Base-by-base conservation (phyloP, 257 asterid species). In the Primulina huaijiensis region DNA sequence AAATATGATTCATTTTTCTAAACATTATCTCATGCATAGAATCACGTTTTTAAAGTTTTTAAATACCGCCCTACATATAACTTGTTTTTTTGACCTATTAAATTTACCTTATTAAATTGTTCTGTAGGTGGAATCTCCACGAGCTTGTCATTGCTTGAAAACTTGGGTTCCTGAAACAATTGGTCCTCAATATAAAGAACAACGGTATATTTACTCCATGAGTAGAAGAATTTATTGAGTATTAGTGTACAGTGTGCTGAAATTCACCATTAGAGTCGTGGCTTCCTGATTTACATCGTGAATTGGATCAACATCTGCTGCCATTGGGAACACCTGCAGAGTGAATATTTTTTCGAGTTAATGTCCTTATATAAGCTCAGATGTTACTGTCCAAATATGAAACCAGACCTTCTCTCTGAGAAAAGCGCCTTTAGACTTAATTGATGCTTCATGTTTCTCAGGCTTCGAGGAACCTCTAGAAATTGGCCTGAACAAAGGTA, bases 81-180 rank as follows among this genome's bases (percentile, higher is more conserved):
- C 14, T 43, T 40, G 52, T 2, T 4, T 43, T 43, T 43, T 43
- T 12, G 55, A 4, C 55, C 55, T 43, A 43, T 43, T 43, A 14
- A 43, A 43, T 14, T 46, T 75, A 92, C 98, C 96, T 88, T 76
- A 35, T 58, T 69, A 71, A 92, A 85, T 67, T 81, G 78, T 70
- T 87, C 91, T 21, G 72, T 67, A 20, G 88, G 92, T 66, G 87
- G 87, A 65, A 62, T 77, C 72, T 66, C 77, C 3, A 63, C 43
- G 66, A 67, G 63, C 52, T 75, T 79, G 69, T 79, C 76, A 68
- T 71, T 70, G 25, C 25, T 70, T 59, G 79, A 52, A 29, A 66
- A 67, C 68, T 79, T 74, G 38, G 65, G 72, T 72, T 80, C 90
- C 96, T 87, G 82, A 55, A 73, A 56, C 72, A 62, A 69, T 61